These are phyloP conservation scores for Volvox africanus DNA, from an alignment of 139 green algal genomes.

Conservation along the genomic window DNA sequence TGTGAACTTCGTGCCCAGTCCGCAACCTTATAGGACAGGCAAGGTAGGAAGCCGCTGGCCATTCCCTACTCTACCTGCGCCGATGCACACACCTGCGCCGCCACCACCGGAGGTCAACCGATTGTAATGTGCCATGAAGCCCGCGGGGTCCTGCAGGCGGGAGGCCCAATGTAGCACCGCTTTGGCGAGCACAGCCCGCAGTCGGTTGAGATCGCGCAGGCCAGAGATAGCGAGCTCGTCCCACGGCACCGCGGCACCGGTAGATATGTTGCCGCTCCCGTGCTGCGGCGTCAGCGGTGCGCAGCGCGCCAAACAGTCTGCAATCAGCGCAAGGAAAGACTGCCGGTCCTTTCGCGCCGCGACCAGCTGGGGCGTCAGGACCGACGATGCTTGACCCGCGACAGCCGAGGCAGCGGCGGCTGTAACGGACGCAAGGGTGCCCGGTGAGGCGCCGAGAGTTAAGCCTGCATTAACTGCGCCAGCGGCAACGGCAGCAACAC, in stretches of 20 bases:
- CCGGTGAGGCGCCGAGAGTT: not conserved
- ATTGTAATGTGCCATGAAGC: conserved; percentile 34
- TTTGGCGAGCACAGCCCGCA: conserved; percentile 73
- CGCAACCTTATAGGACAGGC: too few species aligned
- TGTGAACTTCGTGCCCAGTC: too few species aligned
- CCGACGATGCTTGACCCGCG: not conserved
- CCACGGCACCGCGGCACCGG: conserved; percentile 17
- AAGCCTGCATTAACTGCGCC: not conserved
- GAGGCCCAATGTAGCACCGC: conserved; percentile 77
- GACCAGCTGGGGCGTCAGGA: conserved; percentile 31
- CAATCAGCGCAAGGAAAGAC: conserved; percentile 51
- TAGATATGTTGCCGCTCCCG: not conserved
- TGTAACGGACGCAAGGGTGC: not conserved
- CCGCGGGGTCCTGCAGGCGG: conserved; percentile 51
- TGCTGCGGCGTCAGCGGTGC: not conserved
- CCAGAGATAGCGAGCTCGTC: conserved; percentile 62
- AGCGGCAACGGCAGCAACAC: too few species aligned
- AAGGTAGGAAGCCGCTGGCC: too few species aligned
- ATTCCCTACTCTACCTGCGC: too few species aligned
- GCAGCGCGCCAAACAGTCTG: not conserved
- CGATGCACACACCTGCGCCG: not conserved
- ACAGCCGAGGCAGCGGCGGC: not conserved
- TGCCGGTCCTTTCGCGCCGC: conserved; percentile 58
- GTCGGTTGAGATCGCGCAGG: conserved; percentile 72
- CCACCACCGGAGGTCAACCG: conserved; percentile 13